A percentile compares a stretch with the other conserved stretches of the same genome.
Conservation (phyloP, 2,329 filamentous ascomycete species). For the Westerdykella aurantiaca region DNA sequence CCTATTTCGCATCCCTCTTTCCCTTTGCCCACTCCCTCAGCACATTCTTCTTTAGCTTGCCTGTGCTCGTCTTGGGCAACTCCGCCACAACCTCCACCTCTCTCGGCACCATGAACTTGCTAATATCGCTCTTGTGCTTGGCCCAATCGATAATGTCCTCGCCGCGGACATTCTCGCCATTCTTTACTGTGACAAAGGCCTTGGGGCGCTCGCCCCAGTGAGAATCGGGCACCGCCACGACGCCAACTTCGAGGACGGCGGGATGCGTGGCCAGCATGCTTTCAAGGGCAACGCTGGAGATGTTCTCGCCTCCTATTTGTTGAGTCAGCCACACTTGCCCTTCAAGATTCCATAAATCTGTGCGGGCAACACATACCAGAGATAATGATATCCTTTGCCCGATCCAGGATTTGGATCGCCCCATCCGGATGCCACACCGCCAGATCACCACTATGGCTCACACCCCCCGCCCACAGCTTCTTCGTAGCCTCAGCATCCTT, state of each 20-base stretch:
- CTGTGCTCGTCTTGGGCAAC: conserved; percentile 93
- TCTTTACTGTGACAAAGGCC: conserved; percentile 78
- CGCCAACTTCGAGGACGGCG: conserved; percentile 82
- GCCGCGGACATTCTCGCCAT: conserved; percentile 53
- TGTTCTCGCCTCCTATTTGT: conserved; percentile 79
- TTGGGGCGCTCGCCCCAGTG: conserved; percentile 97
- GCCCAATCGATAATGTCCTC: conserved; percentile 81
- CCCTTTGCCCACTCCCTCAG: conserved; percentile 77
- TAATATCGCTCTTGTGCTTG: conserved; percentile 71
- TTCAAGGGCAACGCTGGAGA: conserved; percentile 88
- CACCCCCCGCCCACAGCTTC: conserved; percentile 83
- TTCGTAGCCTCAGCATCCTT: conserved; percentile 80
- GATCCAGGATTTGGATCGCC: conserved; percentile 83
- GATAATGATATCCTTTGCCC: conserved; percentile 97
- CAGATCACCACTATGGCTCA: conserved; percentile 81
- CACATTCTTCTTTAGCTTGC: conserved; percentile 94
- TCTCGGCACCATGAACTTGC: conserved; percentile 77
- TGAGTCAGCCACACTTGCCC: neutral
- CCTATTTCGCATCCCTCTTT: conserved; percentile 27
- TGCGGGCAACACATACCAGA: conserved; percentile 55
- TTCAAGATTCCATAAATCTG: neutral
- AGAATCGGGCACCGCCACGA: conserved; percentile 78
- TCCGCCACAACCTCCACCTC: conserved; percentile 76
- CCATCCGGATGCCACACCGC: conserved; percentile 92
- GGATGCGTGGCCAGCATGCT: conserved; percentile 84